phyloP scores from a whole-genome alignment of 31 red algal species.

The Bonnemaisonia californica region DNA sequence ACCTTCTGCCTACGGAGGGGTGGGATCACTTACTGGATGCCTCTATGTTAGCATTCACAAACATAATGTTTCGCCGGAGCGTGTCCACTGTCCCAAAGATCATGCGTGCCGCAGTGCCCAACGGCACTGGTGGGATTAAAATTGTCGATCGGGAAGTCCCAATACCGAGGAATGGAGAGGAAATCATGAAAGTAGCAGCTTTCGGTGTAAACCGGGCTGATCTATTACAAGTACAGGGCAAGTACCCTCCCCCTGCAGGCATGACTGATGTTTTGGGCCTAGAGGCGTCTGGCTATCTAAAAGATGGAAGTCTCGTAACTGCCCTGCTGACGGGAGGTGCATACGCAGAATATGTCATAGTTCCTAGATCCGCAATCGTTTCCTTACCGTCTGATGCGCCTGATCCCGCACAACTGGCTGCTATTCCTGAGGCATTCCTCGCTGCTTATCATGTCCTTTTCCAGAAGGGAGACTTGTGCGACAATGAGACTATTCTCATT shows the following conservation, averaged over 20 bases:
- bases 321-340: constrained; percentile 90
- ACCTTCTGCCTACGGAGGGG: too few species aligned
- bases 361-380: constrained; percentile 58
- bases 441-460: constrained; percentile 91
- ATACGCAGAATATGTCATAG: constrained; percentile 84
- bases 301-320: constrained; percentile 57
- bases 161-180: constrained; percentile 35
- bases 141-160: constrained; percentile 39
- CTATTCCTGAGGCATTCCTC: constrained; percentile 87
- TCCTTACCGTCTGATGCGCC: constrained; percentile 44
- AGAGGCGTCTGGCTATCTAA: constrained; percentile 69
- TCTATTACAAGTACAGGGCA: constrained; percentile 75
- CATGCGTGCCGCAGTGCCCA: constrained; percentile 53
- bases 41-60: too few species aligned
- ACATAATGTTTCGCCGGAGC: too few species aligned
- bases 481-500: constrained; percentile 70
- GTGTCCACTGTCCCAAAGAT: not conserved
- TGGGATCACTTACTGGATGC: too few species aligned
- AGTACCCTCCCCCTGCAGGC: constrained; percentile 92
- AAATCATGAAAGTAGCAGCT: constrained; percentile 62
- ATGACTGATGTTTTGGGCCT: constrained; percentile 84
- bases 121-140: constrained; percentile 27
- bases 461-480: constrained; percentile 39
- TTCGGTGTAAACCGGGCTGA: constrained; percentile 95
- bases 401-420: constrained; percentile 61